Evolutionary conservation across 2,329 filamentous ascomycete species (phyloP), one percentile per base, ranked within the genome.

Genomic region (Verticillium nonalfalfae): DNA sequence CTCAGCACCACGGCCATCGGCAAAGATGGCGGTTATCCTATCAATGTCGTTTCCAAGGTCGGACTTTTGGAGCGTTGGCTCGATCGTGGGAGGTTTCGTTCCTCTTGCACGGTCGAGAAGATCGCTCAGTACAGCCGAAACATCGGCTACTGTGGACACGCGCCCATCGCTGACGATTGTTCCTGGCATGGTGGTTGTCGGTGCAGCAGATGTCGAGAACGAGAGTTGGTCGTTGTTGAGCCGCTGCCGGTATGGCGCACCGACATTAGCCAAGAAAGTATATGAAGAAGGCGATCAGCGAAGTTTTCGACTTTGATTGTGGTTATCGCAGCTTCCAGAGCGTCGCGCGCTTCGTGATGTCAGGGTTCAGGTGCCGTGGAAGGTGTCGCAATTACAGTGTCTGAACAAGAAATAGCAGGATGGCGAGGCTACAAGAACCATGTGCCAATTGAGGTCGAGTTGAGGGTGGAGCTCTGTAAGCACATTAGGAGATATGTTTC

Each of bases 11-110:
- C 66, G 62, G 59, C 66, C 62, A 52, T 74, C 61, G 56, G 73
- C 74, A n/a, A 82, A 77, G 14, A 79, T 71, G 34, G 71, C 68
- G 26, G 74, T 72, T 10, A 87, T 71, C 65, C 76, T 78, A 34
- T 70, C 72, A 40, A 79, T 74, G 18, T 86, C 71, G 62, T 81
- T 74, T 34, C 79, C 76, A 63, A 89, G 82, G 70, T 92, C 85
- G 59, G 85, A 78, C 71, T 93, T 90, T 34, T 85, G 86, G 65
- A 97, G 81, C 3, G 88, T 85, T 13, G 90, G 90, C 68, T 97
- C 92, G 66, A 93, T 85, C 21, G 82, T 73, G 39, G 81, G 79
- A 36, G 81, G 77, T 72, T 91, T 92, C 63, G 82, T 73, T 45
- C 77, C 70, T 59, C 81, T 81, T 62, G 88, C 88, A 71, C 81